phyloP scores from a whole-genome alignment of 176 grass and related monocot species.

The Musa beccarii region DNA sequence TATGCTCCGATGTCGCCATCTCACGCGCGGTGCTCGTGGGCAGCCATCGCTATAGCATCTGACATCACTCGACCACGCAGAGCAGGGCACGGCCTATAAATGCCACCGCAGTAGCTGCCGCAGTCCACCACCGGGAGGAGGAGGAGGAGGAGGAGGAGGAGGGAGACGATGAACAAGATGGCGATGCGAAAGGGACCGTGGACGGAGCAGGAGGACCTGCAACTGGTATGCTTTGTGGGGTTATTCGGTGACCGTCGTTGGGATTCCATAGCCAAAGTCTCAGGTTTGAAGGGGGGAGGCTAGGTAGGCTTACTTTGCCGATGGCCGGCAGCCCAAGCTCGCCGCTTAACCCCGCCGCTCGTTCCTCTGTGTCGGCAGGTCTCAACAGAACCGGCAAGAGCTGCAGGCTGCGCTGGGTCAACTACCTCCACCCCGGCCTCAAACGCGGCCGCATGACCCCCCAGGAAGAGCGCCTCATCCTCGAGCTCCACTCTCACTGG shows the following conservation, averaged over 20 bases:
- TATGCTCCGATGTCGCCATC: too few relatives aligned
- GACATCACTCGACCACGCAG: too few relatives aligned
- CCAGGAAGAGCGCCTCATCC: slow-evolving; percentile 67
- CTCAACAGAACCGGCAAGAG: slow-evolving; percentile 79
- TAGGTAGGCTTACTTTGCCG: slow-evolving; percentile 3
- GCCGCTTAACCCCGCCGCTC: background rate
- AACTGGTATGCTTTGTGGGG: slow-evolving; percentile 99
- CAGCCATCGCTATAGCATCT: too few relatives aligned
- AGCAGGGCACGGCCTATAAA: too few relatives aligned
- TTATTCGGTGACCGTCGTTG: slow-evolving; percentile 98
- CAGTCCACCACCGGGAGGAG: too few relatives aligned
- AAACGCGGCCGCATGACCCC: slow-evolving; percentile 68
- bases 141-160: background rate
- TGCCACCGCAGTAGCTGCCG: too few relatives aligned
- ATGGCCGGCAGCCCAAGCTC: background rate
- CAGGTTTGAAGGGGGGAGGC: slow-evolving; percentile 95
- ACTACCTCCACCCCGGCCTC: slow-evolving; percentile 80
- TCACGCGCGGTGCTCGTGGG: too few relatives aligned
- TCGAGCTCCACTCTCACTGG: slow-evolving; percentile 59
- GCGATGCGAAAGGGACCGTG: slow-evolving; percentile 62
- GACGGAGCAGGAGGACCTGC: slow-evolving; percentile 89
- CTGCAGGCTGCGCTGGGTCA: slow-evolving; percentile 76
- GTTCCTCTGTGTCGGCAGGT: slow-evolving; percentile 32
- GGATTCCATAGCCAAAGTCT: slow-evolving; percentile 99
- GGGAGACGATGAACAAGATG: background rate